Evolutionary conservation across 2,329 filamentous ascomycete genomes (phyloP).

Genomic region (Ophiostoma ips): DNA sequence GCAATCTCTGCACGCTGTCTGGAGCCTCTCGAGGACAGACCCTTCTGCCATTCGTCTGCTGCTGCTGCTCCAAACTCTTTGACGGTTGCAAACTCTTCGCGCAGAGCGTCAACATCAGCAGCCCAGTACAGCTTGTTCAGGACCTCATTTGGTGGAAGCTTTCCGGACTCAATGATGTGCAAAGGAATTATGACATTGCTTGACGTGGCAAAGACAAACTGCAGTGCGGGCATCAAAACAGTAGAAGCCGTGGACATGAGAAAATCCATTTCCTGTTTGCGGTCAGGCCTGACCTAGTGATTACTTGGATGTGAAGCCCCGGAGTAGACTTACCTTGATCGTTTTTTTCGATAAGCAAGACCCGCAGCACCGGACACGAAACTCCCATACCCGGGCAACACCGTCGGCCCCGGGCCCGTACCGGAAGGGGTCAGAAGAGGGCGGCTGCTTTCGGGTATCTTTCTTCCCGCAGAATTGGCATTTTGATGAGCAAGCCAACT

Average conservation of each 20-base stretch:
- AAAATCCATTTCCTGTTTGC: slow-evolving; percentile 55
- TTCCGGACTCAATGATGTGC: slow-evolving; percentile 36
- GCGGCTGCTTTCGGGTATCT: slow-evolving; percentile 12
- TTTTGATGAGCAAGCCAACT: slow-evolving; percentile 43
- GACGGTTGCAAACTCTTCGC: slow-evolving; percentile 47
- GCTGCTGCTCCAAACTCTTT: slow-evolving; percentile 53
- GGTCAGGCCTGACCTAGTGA: neutral
- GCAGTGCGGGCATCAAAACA: slow-evolving; percentile 51
- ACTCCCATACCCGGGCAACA: slow-evolving; percentile 56
- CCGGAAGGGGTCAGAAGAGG: slow-evolving; percentile 33
- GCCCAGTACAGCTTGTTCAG: slow-evolving; percentile 54
- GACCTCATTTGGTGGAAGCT: slow-evolving; percentile 31
- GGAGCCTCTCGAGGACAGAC: slow-evolving; percentile 49
- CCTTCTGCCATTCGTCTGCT: slow-evolving; percentile 67
- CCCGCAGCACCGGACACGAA: slow-evolving; percentile 52
- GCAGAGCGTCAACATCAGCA: slow-evolving; percentile 47
- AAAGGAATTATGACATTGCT: slow-evolving; percentile 47
- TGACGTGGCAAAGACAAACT: slow-evolving; percentile 51
- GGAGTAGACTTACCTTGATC: slow-evolving; percentile 43
- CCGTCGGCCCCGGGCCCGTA: slow-evolving; percentile 47
- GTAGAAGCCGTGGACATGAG: slow-evolving; percentile 45
- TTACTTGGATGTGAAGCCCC: neutral
- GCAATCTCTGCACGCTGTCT: slow-evolving; percentile 45
- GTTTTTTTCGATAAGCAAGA: slow-evolving; percentile 46
- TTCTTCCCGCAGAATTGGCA: slow-evolving; percentile 56